Conservation (phyloP, 495 filamentous ascomycete species). For the Neurospora tetrasperma region DNA sequence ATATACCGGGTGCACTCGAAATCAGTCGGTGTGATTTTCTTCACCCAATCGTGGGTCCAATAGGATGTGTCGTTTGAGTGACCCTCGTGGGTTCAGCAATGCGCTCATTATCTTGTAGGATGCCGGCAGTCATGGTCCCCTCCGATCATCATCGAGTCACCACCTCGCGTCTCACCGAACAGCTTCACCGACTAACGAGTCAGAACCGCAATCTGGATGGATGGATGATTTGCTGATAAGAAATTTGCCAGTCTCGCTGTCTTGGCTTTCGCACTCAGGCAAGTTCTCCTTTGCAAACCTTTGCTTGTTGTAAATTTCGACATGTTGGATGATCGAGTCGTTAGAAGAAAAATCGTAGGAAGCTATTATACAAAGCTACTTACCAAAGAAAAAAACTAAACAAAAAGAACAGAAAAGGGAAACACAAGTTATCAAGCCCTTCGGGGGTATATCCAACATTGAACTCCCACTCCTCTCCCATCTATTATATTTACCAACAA, state of each 20-base stretch:
- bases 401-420: neutral
- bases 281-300: neutral
- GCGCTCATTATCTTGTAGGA: neutral
- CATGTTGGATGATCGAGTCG: neutral
- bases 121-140: neutral
- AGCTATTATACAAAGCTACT: neutral
- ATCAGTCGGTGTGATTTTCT: neutral
- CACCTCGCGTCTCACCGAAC: neutral
- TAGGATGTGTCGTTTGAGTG: neutral
- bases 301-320: neutral
- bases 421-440: neutral
- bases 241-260: neutral
- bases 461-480: neutral
- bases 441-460: neutral
- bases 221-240: neutral
- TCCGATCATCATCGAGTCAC: neutral
- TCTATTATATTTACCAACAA: too few relatives aligned
- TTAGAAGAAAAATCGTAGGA: neutral
- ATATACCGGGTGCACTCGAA: neutral
- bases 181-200: neutral
- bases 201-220: neutral
- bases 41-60: neutral
- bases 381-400: neutral
- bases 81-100: neutral
- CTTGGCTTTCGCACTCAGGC: neutral